phyloP scores from a whole-genome alignment of 306 rosid genomes.

The Citrullus amarus region DNA sequence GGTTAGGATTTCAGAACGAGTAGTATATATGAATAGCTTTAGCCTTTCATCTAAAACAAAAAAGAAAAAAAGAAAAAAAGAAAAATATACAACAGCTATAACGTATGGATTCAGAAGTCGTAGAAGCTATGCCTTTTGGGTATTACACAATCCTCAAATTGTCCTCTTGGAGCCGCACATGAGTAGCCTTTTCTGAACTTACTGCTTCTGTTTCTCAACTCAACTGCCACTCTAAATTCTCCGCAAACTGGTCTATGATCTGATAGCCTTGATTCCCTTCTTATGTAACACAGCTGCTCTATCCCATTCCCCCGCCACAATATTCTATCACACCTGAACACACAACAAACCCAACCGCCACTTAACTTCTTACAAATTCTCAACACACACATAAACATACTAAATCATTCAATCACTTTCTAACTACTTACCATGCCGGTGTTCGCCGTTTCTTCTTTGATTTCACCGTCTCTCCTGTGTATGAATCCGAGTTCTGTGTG shows the following conservation, averaged over 20 bases:
- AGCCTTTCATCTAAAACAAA: neutral
- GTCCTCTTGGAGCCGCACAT: conserved; percentile 38
- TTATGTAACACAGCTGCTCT: conserved; percentile 52
- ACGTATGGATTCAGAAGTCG: conserved; percentile 19
- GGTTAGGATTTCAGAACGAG: too few relatives aligned
- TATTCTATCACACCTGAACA: conserved; percentile 79
- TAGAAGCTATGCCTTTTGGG: conserved; percentile 79
- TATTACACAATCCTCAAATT: conserved; percentile 43
- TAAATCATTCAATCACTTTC: too few relatives aligned
- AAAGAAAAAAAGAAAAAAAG: neutral
- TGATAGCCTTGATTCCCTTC: conserved; percentile 79
- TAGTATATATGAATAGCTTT: neutral
- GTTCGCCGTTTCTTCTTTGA: conserved; percentile 85
- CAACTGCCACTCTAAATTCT: conserved; percentile 59
- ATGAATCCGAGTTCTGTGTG: conserved; percentile 68
- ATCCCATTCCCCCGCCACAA: conserved; percentile 69
- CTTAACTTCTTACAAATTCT: neutral
- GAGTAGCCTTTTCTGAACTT: conserved; percentile 65
- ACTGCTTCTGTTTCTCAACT: conserved; percentile 29
- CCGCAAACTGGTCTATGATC: conserved; percentile 81
- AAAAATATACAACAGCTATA: neutral
- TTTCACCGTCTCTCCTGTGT: conserved; percentile 69
- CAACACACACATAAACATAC: neutral
- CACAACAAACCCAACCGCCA: neutral
- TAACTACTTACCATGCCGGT: conserved; percentile 46